Evolutionary conservation across 2,329 filamentous ascomycete genomes (phyloP), one percentile per base, ranked within the genome.

Genomic region (Thielaviopsis euricoi): DNA sequence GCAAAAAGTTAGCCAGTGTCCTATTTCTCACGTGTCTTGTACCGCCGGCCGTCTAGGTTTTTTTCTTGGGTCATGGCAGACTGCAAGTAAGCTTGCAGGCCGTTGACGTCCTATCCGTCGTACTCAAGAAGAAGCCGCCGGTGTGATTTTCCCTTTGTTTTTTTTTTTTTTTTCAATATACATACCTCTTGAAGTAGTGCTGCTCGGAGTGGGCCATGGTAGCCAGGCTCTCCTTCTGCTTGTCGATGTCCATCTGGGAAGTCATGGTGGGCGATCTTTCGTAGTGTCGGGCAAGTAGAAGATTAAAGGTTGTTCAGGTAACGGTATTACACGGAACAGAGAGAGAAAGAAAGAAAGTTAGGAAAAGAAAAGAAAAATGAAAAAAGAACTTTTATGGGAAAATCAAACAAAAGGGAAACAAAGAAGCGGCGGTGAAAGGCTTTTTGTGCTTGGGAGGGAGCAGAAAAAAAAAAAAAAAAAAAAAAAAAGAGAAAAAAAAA

Each of bases 121-220:
- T n/a, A n/a, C n/a, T n/a, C n/a, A n/a, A n/a, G n/a, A n/a, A 43
- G 3, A 5, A 6, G 4, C 3, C 37, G n/a, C 37, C 13, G 22
- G 26, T 26, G 29, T 21, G 13, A 6, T 37, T n/a, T n/a, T n/a
- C n/a, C n/a, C n/a, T n/a, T n/a, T n/a, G n/a, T n/a, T n/a, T n/a
- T n/a, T n/a, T n/a, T n/a, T n/a, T n/a, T n/a, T n/a, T n/a, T n/a
- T n/a, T 56, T 52, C 10, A 52, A 13, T n/a, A 50, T 60, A 70
- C 66, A 62, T 61, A 94, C 90, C 89, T 95, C 76, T 96, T 97
- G 77, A 97, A 97, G 78, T 97, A 98, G 73, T 97, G 93, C 72
- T 94, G 89, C 78, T 98, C 93, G 63, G 90, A 93, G 75, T 95
- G 90, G 70, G 87, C 86, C 80, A 95, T 84, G 65, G 75, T 71